Evolutionary conservation across 2,329 filamentous ascomycete genomes (phyloP).

Genomic region (Drechmeria coniospora): DNA sequence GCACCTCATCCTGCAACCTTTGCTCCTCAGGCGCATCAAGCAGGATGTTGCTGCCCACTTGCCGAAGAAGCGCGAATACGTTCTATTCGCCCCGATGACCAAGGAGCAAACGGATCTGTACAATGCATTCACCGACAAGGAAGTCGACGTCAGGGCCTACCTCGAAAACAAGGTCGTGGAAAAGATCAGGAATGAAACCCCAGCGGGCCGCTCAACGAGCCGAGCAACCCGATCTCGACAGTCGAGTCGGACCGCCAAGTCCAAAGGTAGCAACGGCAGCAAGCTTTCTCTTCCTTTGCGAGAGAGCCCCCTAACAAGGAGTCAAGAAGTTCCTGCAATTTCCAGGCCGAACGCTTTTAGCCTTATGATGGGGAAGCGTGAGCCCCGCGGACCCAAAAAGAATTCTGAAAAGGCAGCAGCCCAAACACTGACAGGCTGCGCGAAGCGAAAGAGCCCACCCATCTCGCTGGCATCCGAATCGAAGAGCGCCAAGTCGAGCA

Average conservation of each 20-base stretch:
- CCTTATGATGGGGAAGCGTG: conserved; percentile 34
- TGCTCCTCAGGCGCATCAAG: conserved; percentile 78
- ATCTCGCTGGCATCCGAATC: conserved; percentile 18
- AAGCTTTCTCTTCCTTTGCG: conserved; percentile 18
- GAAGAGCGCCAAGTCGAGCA: conserved; percentile 64
- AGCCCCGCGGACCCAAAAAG: conserved; percentile 10
- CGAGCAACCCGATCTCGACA: conserved; percentile 25
- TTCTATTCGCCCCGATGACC: conserved; percentile 85
- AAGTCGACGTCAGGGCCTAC: conserved; percentile 52
- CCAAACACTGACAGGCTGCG: conserved; percentile 8
- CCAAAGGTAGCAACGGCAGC: conserved; percentile 5
- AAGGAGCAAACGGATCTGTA: conserved; percentile 86
- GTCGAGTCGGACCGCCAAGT: conserved; percentile 6
- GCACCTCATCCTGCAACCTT: conserved; percentile 82
- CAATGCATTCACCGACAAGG: conserved; percentile 43
- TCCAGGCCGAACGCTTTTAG: conserved; percentile 31
- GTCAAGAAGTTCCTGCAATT: conserved; percentile 9
- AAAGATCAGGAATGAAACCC: conserved; percentile 28
- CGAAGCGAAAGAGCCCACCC: conserved; percentile 18
- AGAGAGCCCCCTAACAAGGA: conserved; percentile 18
- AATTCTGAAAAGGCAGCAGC: conserved; percentile 13
- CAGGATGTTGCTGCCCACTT: conserved; percentile 80
- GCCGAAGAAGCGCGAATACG: conserved; percentile 94
- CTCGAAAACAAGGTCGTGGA: conserved; percentile 67
- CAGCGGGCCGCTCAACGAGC: conserved; percentile 16